These are phyloP conservation scores for Wallacemonas sp. DNA, from an alignment of 208 protist species.

Conservation along the genomic window DNA sequence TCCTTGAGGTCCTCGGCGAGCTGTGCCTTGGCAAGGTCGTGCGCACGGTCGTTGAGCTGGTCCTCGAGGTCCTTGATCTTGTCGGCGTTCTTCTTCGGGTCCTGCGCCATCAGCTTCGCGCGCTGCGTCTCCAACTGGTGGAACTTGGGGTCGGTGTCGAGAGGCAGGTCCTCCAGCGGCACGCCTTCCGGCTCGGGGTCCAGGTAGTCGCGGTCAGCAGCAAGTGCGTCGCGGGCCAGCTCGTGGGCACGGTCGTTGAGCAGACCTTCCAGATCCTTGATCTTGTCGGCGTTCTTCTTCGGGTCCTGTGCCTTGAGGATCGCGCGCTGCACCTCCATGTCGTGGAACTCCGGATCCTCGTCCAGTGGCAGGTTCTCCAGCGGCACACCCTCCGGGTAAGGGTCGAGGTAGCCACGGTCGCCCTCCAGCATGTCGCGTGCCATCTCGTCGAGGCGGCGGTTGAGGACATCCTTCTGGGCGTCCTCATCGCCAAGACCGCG, in stretches of 20 bases:
- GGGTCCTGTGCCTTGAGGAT: constrained; percentile 42
- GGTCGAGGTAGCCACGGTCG: constrained; percentile 54
- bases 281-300: constrained; percentile 40
- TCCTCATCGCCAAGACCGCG: constrained; percentile 18
- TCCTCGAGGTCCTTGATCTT: constrained; percentile 60
- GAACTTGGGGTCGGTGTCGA: constrained; percentile 64
- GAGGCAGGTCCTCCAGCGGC: constrained; percentile 51
- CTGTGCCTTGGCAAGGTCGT: constrained; percentile 57
- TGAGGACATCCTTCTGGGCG: constrained; percentile 27
- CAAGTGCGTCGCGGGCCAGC: constrained; percentile 54
- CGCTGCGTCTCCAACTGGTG: constrained; percentile 71
- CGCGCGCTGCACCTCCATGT: constrained; percentile 69
- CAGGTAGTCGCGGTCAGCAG: constrained; percentile 61
- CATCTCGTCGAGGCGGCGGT: constrained; percentile 57
- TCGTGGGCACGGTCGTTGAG: constrained; percentile 72
- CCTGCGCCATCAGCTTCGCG: constrained; percentile 64
- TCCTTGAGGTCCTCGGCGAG: constrained; percentile 50
- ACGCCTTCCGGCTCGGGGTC: constrained; percentile 62
- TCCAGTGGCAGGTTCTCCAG: constrained; percentile 57
- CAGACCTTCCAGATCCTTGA: constrained; percentile 49
- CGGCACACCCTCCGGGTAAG: constrained; percentile 63
- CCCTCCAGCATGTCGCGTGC: constrained; percentile 53
- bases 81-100: constrained; percentile 45
- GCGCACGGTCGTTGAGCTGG: constrained; percentile 55
- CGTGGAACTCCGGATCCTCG: constrained; percentile 62